Conservation (phyloP, 1,284 basidiomycete species). For the Malassezia nana region DNA sequence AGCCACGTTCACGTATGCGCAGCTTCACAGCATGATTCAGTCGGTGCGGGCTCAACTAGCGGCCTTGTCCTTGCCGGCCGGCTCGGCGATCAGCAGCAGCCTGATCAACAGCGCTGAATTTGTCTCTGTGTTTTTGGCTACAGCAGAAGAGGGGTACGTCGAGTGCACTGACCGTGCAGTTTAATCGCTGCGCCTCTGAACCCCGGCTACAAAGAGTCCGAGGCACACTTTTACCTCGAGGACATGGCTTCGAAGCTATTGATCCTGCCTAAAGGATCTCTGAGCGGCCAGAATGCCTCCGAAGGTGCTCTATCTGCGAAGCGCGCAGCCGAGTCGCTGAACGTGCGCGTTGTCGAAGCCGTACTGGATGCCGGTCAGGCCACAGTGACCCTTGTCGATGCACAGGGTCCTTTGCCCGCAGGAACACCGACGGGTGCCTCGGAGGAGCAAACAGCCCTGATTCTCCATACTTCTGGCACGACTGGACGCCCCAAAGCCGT, state of each 20-base stretch:
- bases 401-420: constrained; percentile 20
- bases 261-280: constrained; percentile 38
- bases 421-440: constrained; percentile 20
- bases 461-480: constrained; percentile 58
- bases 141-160: constrained; percentile 38
- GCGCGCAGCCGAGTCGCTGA: constrained; percentile 27
- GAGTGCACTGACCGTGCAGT: constrained; percentile 19
- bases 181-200: constrained; percentile 51
- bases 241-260: constrained; percentile 48
- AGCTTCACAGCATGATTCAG: constrained; percentile 26
- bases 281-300: not conserved
- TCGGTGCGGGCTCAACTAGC: constrained; percentile 35
- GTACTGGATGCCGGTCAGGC: constrained; percentile 30
- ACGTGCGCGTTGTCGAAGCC: constrained; percentile 41
- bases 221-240: constrained; percentile 49
- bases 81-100: constrained; percentile 37
- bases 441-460: constrained; percentile 51
- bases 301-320: constrained; percentile 21
- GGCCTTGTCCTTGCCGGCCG: constrained; percentile 21
- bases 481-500: constrained; percentile 56
- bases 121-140: constrained; percentile 49
- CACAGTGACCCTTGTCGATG: constrained; percentile 22
- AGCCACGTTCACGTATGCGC: constrained; percentile 24
- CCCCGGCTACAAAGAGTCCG: constrained; percentile 49
- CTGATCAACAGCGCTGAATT: constrained; percentile 50